A percentile compares a stretch with the other conserved stretches of the same genome.
phyloP scores from a whole-genome alignment of 176 grass and related monocot genomes.

The Oryza punctata region DNA sequence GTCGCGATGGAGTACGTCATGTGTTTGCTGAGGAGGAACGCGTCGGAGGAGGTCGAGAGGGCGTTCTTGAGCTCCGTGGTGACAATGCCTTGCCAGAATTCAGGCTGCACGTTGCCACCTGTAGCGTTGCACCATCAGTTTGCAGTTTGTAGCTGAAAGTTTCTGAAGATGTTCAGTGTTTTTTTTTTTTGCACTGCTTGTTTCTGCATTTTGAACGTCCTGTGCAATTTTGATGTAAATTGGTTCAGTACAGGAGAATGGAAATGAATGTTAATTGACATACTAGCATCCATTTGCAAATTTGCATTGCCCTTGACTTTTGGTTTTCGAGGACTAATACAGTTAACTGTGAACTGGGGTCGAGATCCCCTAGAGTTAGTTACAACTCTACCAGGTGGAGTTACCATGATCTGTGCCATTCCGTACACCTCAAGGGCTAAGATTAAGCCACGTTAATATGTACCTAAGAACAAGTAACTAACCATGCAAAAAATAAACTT shows the following conservation, averaged over 20 bases:
- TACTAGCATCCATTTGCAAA: neutral
- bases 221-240: neutral
- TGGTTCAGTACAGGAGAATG: neutral
- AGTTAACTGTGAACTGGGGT: neutral
- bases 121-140: conserved; percentile 17
- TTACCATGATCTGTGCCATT: too few species aligned
- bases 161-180: conserved; percentile 11
- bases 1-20: conserved; percentile 48
- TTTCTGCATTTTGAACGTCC: conserved; percentile 8
- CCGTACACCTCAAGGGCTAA: too few species aligned
- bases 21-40: conserved; percentile 51
- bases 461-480: too few species aligned
- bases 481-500: too few species aligned
- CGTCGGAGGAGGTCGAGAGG: conserved; percentile 51
- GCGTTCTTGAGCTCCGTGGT: conserved; percentile 50
- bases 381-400: too few species aligned
- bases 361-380: too few species aligned
- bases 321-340: too few species aligned
- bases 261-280: neutral
- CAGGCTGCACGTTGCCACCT: conserved; percentile 10
- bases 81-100: conserved; percentile 27
- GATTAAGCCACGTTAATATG: too few species aligned
- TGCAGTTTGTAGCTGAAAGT: conserved; percentile 18
- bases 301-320: neutral
- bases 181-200: neutral